These are phyloP conservation scores for Amanita pseudoporphyria DNA, from an alignment of 768 basidiomycete genomes.

Conservation along the genomic window DNA sequence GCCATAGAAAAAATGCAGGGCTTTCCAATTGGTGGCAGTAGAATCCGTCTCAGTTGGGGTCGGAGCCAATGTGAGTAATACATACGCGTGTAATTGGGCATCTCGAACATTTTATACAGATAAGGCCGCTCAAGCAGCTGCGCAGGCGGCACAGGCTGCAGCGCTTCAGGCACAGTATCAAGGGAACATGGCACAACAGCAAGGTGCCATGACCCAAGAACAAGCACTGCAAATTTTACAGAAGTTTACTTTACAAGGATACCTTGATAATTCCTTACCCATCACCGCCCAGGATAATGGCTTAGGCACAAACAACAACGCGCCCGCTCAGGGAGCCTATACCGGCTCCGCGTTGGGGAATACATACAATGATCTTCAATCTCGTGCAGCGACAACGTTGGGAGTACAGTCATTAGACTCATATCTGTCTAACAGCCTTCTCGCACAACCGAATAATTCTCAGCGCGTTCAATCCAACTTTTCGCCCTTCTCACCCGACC, in stretches of 20 bases:
- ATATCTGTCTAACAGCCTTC: background rate
- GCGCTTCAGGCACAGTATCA: constrained; percentile 43
- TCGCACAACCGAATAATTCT: constrained; percentile 16
- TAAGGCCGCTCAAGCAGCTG: constrained; percentile 87
- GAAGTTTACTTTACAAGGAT: constrained; percentile 37
- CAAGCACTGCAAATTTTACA: constrained; percentile 56
- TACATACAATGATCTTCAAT: background rate
- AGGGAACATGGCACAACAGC: constrained; percentile 13
- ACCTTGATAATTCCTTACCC: constrained; percentile 17
- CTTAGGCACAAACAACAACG: constrained; percentile 12
- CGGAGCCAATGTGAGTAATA: constrained; percentile 72
- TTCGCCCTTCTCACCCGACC: constrained; percentile 77
- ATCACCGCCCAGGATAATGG: constrained; percentile 8
- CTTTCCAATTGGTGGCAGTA: constrained; percentile 86
- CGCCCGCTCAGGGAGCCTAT: constrained; percentile 13
- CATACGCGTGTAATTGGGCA: background rate
- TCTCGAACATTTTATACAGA: constrained; percentile 32
- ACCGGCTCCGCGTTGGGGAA: constrained; percentile 11
- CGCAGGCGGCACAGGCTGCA: constrained; percentile 71
- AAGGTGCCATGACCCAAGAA: constrained; percentile 40
- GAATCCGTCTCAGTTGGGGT: constrained; percentile 90
- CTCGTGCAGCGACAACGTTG: background rate
- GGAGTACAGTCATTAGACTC: background rate
- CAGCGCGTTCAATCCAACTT: constrained; percentile 36
- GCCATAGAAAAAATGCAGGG: constrained; percentile 98